phyloP scores from a whole-genome alignment of 192 early-diverging fungal species.

The Umbelopsis vinacea region DNA sequence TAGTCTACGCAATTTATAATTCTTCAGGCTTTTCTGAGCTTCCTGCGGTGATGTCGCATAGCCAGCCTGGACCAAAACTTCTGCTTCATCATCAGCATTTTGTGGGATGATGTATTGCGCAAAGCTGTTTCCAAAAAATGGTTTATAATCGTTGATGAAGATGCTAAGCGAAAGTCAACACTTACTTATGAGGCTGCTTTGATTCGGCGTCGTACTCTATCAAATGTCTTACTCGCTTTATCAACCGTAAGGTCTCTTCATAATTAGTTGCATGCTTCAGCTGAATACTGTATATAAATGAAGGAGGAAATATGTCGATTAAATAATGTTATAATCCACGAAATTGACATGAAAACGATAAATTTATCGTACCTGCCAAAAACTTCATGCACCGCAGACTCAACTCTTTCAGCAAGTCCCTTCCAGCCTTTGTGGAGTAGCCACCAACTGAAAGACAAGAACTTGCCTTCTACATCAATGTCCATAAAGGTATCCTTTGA shows the following conservation, averaged over 20 bases:
- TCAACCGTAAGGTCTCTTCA: slow-evolving; percentile 59
- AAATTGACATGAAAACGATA: slow-evolving; percentile 28
- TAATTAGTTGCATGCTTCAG: slow-evolving; percentile 68
- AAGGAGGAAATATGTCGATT: neutral
- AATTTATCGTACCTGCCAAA: slow-evolving; percentile 54
- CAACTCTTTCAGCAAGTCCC: slow-evolving; percentile 66
- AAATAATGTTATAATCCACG: neutral
- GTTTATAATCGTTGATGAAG: neutral
- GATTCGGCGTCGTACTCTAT: slow-evolving; percentile 54
- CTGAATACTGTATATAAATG: slow-evolving; percentile 46
- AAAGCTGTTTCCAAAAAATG: slow-evolving; percentile 38
- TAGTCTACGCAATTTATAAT: slow-evolving; percentile 67
- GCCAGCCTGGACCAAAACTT: slow-evolving; percentile 65
- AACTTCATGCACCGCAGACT: slow-evolving; percentile 65
- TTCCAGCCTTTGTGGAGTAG: slow-evolving; percentile 89
- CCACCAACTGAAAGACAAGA: slow-evolving; percentile 91
- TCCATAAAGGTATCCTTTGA: slow-evolving; percentile 45
- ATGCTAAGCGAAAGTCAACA: neutral
- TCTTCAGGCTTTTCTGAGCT: slow-evolving; percentile 36
- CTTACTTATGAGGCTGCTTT: slow-evolving; percentile 37
- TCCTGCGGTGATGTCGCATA: slow-evolving; percentile 37
- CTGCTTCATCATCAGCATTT: slow-evolving; percentile 57
- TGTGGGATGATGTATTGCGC: slow-evolving; percentile 67
- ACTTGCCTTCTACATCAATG: slow-evolving; percentile 74
- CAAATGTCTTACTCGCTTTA: slow-evolving; percentile 56